A percentile compares a stretch with the other conserved stretches of the same genome.
phyloP scores from a whole-genome alignment of 2,329 filamentous ascomycete species.

The Aspergillus aculeatinus region DNA sequence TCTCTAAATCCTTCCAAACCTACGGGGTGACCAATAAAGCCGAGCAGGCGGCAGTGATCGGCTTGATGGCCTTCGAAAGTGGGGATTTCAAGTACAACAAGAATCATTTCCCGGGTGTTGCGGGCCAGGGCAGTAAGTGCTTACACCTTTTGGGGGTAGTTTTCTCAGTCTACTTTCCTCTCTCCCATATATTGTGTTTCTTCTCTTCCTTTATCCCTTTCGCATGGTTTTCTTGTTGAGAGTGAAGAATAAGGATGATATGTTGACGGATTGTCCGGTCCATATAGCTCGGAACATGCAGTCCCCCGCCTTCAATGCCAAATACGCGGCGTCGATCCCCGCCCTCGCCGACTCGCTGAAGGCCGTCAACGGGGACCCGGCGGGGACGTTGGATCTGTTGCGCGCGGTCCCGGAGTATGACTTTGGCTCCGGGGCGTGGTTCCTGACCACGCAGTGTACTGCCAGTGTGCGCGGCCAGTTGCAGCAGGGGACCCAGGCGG shows the following conservation, averaged over 20 bases:
- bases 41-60: slow-evolving; percentile 68
- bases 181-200: background rate
- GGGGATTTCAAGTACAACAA: slow-evolving; percentile 66
- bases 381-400: slow-evolving; percentile 52
- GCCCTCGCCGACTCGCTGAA: slow-evolving; percentile 40
- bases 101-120: slow-evolving; percentile 16
- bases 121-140: slow-evolving; percentile 19
- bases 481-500: slow-evolving; percentile 47
- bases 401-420: slow-evolving; percentile 49
- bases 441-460: slow-evolving; percentile 55
- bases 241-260: background rate
- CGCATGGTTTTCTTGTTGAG: too few relatives aligned
- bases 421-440: slow-evolving; percentile 64
- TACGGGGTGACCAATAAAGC: slow-evolving; percentile 57
- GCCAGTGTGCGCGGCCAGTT: slow-evolving; percentile 46
- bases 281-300: slow-evolving; percentile 62
- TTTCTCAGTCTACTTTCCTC: background rate
- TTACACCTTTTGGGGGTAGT: background rate
- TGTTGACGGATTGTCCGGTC: background rate
- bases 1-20: slow-evolving; percentile 56
- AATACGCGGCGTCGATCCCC: slow-evolving; percentile 54
- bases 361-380: slow-evolving; percentile 39
- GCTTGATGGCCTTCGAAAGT: slow-evolving; percentile 71
- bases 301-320: slow-evolving; percentile 53
- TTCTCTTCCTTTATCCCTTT: background rate